Conservation (phyloP, 768 basidiomycete species). For the Tubosaeta sp. region DNA sequence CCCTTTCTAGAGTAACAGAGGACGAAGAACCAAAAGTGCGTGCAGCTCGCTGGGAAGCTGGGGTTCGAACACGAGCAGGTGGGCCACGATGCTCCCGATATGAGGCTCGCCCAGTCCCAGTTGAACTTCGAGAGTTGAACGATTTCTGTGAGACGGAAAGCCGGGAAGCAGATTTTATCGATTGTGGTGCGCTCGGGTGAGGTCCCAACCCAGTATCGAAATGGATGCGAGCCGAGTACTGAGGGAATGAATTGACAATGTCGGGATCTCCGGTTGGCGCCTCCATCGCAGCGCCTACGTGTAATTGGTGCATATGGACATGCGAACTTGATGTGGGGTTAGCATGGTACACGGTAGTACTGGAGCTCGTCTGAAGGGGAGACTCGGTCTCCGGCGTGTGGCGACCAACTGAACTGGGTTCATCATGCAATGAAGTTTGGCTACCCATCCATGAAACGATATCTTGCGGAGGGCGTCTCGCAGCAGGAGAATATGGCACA, state of each 20-base stretch:
- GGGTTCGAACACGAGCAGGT: conserved; percentile 7
- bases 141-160: conserved; percentile 15
- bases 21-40: background rate
- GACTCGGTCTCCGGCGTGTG: background rate
- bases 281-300: background rate
- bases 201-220: background rate
- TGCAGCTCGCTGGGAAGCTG: background rate
- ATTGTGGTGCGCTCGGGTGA: background rate
- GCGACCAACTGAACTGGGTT: conserved; percentile 8
- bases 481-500: conserved; percentile 9
- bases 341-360: background rate
- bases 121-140: conserved; percentile 10
- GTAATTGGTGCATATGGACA: background rate
- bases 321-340: background rate
- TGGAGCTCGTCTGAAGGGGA: background rate
- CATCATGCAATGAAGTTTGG: conserved; percentile 14
- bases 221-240: background rate
- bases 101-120: conserved; percentile 21
- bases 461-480: conserved; percentile 11
- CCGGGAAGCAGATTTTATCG: conserved; percentile 10
- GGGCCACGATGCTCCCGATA: conserved; percentile 20
- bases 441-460: conserved; percentile 7
- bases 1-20: background rate
- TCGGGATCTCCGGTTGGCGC: background rate
- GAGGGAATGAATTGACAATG: background rate